Percentiles rank a stretch among this genome's conserved stretches.
Conservation (phyloP, 1,139 yeast species). For the Zygoascus hellenicus region DNA sequence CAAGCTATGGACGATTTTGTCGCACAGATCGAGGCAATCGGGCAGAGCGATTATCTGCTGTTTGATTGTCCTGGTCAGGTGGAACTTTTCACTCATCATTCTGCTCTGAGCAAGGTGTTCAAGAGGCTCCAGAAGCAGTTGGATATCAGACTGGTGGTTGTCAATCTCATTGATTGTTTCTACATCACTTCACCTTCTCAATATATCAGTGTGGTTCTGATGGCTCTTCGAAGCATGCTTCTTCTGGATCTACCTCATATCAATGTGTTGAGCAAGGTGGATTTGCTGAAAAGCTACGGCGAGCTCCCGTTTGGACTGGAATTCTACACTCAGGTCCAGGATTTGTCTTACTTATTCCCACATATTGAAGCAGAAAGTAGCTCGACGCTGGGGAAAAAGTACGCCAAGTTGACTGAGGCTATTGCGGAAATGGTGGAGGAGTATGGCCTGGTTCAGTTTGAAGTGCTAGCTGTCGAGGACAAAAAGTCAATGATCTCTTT, state of each 20-base stretch:
- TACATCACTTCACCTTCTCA: constrained; percentile 85
- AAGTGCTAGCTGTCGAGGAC: constrained; percentile 86
- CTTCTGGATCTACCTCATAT: constrained; percentile 90
- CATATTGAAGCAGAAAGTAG: constrained; percentile 62
- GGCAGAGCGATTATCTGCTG: constrained; percentile 62
- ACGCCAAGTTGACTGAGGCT: constrained; percentile 65
- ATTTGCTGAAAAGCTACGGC: constrained; percentile 65
- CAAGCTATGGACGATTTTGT: constrained; percentile 55
- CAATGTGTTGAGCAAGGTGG: constrained; percentile 88
- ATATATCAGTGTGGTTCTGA: constrained; percentile 73
- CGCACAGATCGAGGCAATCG: constrained; percentile 50
- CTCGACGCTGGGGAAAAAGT: constrained; percentile 54
- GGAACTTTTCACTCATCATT: constrained; percentile 88
- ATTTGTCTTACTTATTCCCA: constrained; percentile 63
- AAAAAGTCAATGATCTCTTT: constrained; percentile 84
- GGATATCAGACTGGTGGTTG: constrained; percentile 75
- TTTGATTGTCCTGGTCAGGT: constrained; percentile 99
- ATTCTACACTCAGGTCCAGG: constrained; percentile 89
- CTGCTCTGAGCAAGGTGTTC: constrained; percentile 71
- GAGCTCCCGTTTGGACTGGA: constrained; percentile 60
- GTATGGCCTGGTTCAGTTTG: constrained; percentile 80
- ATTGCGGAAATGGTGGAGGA: constrained; percentile 83
- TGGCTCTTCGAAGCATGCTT: constrained; percentile 87
- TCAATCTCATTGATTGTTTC: constrained; percentile 79
- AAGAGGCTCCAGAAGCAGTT: constrained; percentile 59